Evolutionary conservation across 139 green algal genomes (phyloP), one percentile per base, ranked within the genome.

Genomic region (Micractinium conductrix): DNA sequence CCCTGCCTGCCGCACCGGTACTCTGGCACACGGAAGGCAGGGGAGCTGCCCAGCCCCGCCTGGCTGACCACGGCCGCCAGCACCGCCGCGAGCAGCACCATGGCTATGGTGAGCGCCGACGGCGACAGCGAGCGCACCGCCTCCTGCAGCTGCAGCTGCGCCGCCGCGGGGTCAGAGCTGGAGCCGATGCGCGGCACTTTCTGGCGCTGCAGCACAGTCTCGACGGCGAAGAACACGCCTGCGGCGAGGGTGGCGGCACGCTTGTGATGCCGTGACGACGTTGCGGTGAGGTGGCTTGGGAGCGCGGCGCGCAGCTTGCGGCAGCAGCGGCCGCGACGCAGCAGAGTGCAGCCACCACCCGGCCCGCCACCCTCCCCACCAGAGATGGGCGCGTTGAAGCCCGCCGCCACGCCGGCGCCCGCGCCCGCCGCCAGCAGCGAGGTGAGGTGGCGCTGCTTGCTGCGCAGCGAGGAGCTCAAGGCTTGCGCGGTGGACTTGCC

Each of bases 171-270:
- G 24, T 58, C 44, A 40, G 62, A 33, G 50, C 16, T 37, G 26
- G 33, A 37, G 38, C 58, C 33, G 26, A 37, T 1, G 24, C 42
- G 42, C 7, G 55, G 76, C 76, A 72, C 38, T 35, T 55, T 60
- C 53, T 87, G 79, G 37, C 60, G 48, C n/a, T 90, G 89, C 69
- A 97, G 87, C 53, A 98, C 94, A 58, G 93, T 97, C 89, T 98
- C 95, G 8, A 99, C 90, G 16, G 96, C 97, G 84, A 99, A 99
- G 78, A 99, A 96, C 1, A 97, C 94, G 9, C 96, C 96, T 60
- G 80, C 70, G 5, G 3, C 3, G 24, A 21, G 53, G 53, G 48
- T 58, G 53, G 53, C 53, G 53, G 19, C 53, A 22, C 53, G 40
- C 19, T 5, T 37, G 70, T 38, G 28, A 10, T 21, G 40, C 21